Evolutionary conservation across 2,329 filamentous ascomycete genomes (phyloP).

Genomic region (Diaporthe eres): DNA sequence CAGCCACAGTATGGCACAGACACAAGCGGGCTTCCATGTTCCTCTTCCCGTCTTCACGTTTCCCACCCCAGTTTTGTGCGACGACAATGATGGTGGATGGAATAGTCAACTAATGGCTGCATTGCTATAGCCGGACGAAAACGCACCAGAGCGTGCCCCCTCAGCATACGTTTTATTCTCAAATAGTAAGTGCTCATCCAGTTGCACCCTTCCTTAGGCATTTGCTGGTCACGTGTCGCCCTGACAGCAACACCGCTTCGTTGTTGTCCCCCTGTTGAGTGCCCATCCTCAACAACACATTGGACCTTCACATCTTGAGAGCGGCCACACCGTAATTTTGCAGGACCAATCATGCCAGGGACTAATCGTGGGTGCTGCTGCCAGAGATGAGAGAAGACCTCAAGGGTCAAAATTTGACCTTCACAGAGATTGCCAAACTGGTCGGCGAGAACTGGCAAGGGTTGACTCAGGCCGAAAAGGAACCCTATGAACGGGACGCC

Average conservation of each 20-base stretch:
- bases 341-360: not conserved
- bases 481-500: conserved; percentile 80
- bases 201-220: conserved; percentile 14
- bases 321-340: not conserved
- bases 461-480: conserved; percentile 75
- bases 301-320: not conserved
- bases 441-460: conserved; percentile 88
- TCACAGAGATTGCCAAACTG: conserved; percentile 86
- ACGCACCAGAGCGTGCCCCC: conserved; percentile 83
- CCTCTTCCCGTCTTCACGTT: not conserved
- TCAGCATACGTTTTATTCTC: conserved; percentile 91
- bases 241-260: not conserved
- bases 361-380: not conserved
- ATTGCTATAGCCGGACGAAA: conserved; percentile 74
- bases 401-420: conserved; percentile 82
- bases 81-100: not conserved
- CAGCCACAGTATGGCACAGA: not conserved
- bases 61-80: not conserved
- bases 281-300: not conserved
- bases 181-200: conserved; percentile 73
- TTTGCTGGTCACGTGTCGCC: conserved; percentile 6
- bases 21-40: too few relatives aligned
- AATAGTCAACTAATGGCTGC: conserved; percentile 18
- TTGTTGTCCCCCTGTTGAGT: too few relatives aligned
- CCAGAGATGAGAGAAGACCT: conserved; percentile 82